Conservation (phyloP, 2,329 filamentous ascomycete genomes). For the Penicillium sp. region DNA sequence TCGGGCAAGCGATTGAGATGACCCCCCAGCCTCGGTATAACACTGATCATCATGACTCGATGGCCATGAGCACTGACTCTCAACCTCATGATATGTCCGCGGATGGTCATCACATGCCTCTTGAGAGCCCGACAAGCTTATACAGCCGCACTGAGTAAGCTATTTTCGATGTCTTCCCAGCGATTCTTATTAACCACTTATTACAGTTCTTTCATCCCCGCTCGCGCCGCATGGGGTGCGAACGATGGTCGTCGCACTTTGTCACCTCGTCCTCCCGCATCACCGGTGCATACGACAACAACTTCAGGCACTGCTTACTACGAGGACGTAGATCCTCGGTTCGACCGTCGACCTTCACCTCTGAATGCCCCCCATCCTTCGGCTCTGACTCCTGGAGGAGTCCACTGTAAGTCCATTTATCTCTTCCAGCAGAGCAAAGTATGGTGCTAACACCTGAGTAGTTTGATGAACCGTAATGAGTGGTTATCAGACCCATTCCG, state of each 20-base stretch:
- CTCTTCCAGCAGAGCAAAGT: slow-evolving; percentile 20
- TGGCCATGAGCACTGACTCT: slow-evolving; percentile 23
- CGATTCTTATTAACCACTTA: slow-evolving; percentile 17
- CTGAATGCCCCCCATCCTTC: slow-evolving; percentile 30
- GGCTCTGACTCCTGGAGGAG: slow-evolving; percentile 38
- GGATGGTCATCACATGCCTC: slow-evolving; percentile 25
- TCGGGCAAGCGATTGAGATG: slow-evolving; percentile 77
- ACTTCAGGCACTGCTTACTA: slow-evolving; percentile 62
- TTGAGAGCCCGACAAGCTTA: slow-evolving; percentile 67
- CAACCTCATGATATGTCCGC: slow-evolving; percentile 28
- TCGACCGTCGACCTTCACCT: slow-evolving; percentile 52
- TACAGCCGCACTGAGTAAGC: slow-evolving; percentile 75
- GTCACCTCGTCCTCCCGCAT: slow-evolving; percentile 9
- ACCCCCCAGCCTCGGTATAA: slow-evolving; percentile 62
- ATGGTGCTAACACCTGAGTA: slow-evolving; percentile 68
- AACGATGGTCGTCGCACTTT: slow-evolving; percentile 15
- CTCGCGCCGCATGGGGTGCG: slow-evolving; percentile 43
- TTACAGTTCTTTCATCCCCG: slow-evolving; percentile 44
- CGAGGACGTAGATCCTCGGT: slow-evolving; percentile 90
- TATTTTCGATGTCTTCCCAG: background rate
- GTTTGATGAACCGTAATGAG: slow-evolving; percentile 64
- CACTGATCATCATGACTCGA: slow-evolving; percentile 17
- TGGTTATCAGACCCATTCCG: slow-evolving; percentile 6
- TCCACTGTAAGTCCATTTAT: slow-evolving; percentile 45
- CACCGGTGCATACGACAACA: slow-evolving; percentile 8